These are phyloP conservation scores for Cornus florida DNA, from an alignment of 148 eudicot genomes.

Conservation along the genomic window DNA sequence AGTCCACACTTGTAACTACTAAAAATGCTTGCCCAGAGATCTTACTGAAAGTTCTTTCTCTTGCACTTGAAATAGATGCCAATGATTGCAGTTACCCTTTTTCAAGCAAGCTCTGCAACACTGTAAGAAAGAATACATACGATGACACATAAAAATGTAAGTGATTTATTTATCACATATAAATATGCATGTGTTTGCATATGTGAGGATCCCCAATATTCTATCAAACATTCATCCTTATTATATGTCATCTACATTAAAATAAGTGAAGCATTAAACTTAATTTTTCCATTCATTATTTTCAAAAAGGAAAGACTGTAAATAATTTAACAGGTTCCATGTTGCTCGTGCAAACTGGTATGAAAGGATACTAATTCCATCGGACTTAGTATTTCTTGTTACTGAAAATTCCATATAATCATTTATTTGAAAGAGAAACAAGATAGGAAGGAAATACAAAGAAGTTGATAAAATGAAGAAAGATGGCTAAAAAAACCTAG, in stretches of 20 bases:
- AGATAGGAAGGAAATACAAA: no score
- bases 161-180: not conserved
- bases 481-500: no score
- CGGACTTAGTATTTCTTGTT: no score
- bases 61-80: constrained; percentile 51
- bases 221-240: not conserved
- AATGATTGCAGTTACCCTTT: constrained; percentile 43
- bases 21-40: constrained; percentile 8
- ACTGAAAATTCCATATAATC: no score
- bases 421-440: no score
- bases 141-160: not conserved
- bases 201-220: not conserved
- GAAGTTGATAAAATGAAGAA: no score
- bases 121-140: constrained; percentile 25
- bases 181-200: no score
- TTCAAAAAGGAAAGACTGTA: no score
- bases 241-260: not conserved
- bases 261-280: no score
- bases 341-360: not conserved
- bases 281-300: not conserved
- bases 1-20: not conserved
- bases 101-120: constrained; percentile 39
- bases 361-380: not conserved
- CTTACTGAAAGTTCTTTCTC: constrained; percentile 77
- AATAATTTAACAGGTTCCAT: not conserved